Percentiles rank a stretch among this genome's conserved stretches.
Evolutionary conservation across 768 basidiomycete species (phyloP).

Genomic region (Leccinum subgranulosum): DNA sequence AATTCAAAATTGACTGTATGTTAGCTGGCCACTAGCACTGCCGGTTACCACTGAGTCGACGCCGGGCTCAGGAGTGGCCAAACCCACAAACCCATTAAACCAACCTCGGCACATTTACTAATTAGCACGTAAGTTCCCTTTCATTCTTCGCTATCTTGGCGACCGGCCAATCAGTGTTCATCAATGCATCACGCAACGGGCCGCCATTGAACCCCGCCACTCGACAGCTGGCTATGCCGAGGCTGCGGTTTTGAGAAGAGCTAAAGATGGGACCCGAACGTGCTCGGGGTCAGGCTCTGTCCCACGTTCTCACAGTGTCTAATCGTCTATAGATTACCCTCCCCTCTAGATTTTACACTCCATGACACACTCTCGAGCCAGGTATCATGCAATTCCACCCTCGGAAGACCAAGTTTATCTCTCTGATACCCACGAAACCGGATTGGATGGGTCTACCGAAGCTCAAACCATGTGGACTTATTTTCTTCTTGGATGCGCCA

Average conservation of each 20-base stretch:
- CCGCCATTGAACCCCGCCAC: neutral
- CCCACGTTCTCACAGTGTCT: neutral
- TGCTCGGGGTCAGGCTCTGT: neutral
- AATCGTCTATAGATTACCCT: neutral
- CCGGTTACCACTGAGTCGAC: no score
- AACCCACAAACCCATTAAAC: no score
- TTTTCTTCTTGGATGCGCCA: constrained; percentile 76
- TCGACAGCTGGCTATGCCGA: neutral
- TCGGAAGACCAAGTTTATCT: constrained; percentile 11
- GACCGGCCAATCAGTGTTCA: neutral
- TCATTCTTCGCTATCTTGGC: neutral
- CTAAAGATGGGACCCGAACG: neutral
- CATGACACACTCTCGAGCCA: constrained; percentile 9
- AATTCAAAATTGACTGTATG: no score
- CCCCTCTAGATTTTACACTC: neutral
- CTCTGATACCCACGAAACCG: neutral
- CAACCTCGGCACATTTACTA: no score
- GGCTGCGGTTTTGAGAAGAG: neutral
- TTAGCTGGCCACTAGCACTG: no score
- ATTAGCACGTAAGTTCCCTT: neutral
- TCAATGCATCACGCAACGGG: neutral
- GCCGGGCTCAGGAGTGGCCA: no score
- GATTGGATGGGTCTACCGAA: constrained; percentile 27
- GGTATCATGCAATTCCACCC: constrained; percentile 21
- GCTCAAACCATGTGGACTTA: constrained; percentile 56